phyloP scores from a whole-genome alignment of 2,329 filamentous ascomycete genomes.

The Massarina eburnea region DNA sequence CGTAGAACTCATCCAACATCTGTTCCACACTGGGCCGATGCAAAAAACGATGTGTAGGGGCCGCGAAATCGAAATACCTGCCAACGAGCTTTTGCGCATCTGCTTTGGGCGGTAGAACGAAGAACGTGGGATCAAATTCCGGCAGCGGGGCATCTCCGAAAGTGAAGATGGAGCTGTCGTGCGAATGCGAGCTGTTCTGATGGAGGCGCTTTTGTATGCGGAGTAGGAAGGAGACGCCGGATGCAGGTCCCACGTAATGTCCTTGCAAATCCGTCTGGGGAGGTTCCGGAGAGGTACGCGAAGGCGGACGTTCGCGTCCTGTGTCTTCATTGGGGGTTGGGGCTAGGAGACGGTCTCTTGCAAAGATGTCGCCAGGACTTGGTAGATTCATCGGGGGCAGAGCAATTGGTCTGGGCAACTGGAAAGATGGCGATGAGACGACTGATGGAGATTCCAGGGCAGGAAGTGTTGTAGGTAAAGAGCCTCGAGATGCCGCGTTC shows the following conservation, averaged over 20 bases:
- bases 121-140: slow-evolving; percentile 48
- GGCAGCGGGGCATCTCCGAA: slow-evolving; percentile 54
- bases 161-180: slow-evolving; percentile 51
- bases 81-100: slow-evolving; percentile 50
- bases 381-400: slow-evolving; percentile 18
- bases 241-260: slow-evolving; percentile 52
- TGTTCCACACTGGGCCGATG: slow-evolving; percentile 56
- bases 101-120: slow-evolving; percentile 47
- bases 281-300: slow-evolving; percentile 50
- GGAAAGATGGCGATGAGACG: slow-evolving; percentile 17
- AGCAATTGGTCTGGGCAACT: slow-evolving; percentile 18
- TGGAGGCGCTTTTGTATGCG: slow-evolving; percentile 54
- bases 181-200: slow-evolving; percentile 40
- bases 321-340: slow-evolving; percentile 12
- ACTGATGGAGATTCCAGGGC: slow-evolving; percentile 6
- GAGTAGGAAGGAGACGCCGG: slow-evolving; percentile 53
- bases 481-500: slow-evolving; percentile 16
- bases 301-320: slow-evolving; percentile 18
- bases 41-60: slow-evolving; percentile 61
- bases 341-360: slow-evolving; percentile 15
- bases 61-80: slow-evolving; percentile 62
- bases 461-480: slow-evolving; percentile 15
- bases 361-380: slow-evolving; percentile 11
- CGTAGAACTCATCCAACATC: slow-evolving; percentile 52
- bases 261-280: slow-evolving; percentile 50